phyloP scores from a whole-genome alignment of 257 asterid genomes.

The Petunia axillaris region DNA sequence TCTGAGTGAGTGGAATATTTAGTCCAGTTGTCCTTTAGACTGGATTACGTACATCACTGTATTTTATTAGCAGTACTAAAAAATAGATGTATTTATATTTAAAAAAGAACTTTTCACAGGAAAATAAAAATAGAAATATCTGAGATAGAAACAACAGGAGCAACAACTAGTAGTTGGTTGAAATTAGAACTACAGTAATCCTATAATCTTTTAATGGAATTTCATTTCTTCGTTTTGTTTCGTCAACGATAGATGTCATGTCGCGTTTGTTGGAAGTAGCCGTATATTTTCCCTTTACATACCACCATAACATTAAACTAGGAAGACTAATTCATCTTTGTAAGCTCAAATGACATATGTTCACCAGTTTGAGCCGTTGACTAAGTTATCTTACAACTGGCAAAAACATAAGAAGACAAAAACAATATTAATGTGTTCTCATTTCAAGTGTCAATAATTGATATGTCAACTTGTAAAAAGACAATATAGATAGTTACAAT shows the following conservation, averaged over 20 bases:
- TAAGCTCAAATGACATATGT: neutral
- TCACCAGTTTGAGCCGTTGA: neutral
- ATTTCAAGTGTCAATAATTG: no score
- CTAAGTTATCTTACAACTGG: neutral
- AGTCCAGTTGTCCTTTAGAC: no score
- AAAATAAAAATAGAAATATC: no score
- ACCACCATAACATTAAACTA: neutral
- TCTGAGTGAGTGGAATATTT: no score
- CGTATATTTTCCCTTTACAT: neutral
- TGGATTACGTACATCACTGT: no score
- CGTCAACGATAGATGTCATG: neutral
- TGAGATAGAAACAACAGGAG: no score
- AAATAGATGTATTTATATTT: no score
- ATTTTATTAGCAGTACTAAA: no score
- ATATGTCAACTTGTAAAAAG: no score
- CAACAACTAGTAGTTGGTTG: no score
- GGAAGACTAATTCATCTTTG: neutral
- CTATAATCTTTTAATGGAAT: neutral
- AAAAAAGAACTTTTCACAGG: no score
- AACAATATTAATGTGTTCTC: fast-evolving
- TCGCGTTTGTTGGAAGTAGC: neutral
- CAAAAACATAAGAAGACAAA: neutral
- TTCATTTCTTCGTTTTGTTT: neutral
- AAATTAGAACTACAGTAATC: neutral
- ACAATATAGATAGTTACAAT: no score